Conservation (phyloP, 345 rosid species). For the Camelina laxa region DNA sequence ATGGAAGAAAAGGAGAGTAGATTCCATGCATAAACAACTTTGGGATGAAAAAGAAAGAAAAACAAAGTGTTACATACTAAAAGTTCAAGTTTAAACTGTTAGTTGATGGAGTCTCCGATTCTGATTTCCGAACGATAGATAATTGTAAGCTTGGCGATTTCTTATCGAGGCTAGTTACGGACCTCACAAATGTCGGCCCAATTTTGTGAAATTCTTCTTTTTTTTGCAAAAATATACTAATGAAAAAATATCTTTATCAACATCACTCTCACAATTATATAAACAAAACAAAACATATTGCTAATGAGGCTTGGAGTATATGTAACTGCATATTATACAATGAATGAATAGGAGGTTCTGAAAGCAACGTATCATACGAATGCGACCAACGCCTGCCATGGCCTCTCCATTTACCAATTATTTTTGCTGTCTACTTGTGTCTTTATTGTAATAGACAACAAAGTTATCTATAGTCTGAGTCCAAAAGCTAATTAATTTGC, state of each 20-base stretch:
- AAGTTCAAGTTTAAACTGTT: neutral
- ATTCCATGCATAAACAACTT: neutral
- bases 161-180: neutral
- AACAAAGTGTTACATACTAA: neutral
- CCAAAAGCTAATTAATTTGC: conserved; percentile 13
- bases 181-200: neutral
- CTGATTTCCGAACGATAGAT: neutral
- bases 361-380: conserved; percentile 31
- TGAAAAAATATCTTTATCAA: neutral
- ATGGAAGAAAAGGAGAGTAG: neutral
- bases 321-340: neutral
- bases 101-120: neutral
- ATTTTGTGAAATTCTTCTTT: neutral
- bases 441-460: conserved; percentile 28
- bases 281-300: neutral
- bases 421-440: conserved; percentile 12
- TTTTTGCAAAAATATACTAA: neutral
- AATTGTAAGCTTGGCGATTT: neutral
- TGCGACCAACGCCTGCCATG: conserved; percentile 40
- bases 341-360: neutral
- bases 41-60: neutral
- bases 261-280: neutral
- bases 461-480: conserved; percentile 6
- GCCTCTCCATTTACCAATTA: conserved; percentile 34
- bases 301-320: neutral